Conservation (phyloP, 257 asterid species). For the Jaltomata sinuosa region DNA sequence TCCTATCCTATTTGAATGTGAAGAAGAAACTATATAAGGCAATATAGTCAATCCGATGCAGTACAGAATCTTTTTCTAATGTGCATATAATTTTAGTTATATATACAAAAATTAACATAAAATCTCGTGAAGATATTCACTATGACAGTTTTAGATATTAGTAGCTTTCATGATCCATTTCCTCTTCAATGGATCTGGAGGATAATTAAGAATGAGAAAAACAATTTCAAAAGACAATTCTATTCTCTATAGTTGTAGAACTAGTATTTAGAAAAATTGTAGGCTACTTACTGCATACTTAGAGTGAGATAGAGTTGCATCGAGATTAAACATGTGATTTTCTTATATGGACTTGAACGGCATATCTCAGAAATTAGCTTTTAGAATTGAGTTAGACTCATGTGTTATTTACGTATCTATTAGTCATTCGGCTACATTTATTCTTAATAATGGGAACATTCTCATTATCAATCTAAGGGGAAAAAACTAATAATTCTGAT, state of each 20-base stretch:
- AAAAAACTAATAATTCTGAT: background rate
- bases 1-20: background rate
- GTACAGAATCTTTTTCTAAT: background rate
- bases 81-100: background rate
- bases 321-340: too few species aligned
- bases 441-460: background rate
- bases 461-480: background rate
- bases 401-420: too few species aligned
- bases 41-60: background rate
- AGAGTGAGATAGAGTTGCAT: too few species aligned
- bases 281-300: background rate
- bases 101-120: background rate
- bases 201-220: too few species aligned
- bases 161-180: too few species aligned
- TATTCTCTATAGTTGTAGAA: background rate
- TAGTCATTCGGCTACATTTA: background rate
- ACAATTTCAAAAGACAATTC: too few species aligned
- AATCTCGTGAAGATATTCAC: background rate
- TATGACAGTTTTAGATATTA: background rate
- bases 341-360: too few species aligned
- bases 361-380: too few species aligned
- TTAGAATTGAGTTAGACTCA: too few species aligned
- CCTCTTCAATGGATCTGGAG: too few species aligned
- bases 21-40: background rate
- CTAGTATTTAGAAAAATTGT: background rate